Evolutionary conservation across 306 rosid species (phyloP).

Genomic region (Clitoria ternatea): DNA sequence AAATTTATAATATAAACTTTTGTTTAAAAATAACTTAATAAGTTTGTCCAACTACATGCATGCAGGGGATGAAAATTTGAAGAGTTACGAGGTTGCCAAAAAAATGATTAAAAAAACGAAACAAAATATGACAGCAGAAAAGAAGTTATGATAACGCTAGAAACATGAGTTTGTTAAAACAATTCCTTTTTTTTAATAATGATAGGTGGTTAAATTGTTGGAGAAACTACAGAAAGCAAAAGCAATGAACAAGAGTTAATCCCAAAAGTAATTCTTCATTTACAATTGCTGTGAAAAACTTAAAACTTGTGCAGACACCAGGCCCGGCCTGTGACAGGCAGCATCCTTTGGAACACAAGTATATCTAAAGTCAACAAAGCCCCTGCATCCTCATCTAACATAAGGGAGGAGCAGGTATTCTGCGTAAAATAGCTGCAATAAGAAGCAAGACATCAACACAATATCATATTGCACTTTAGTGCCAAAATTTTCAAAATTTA

Average conservation of each 20-base stretch:
- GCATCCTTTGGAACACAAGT: background rate
- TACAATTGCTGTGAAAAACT: slow-evolving; percentile 9
- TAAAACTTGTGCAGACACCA: background rate
- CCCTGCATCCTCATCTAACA: slow-evolving; percentile 52
- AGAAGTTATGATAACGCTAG: background rate
- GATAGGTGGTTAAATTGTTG: background rate
- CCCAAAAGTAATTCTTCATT: background rate
- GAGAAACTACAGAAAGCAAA: background rate
- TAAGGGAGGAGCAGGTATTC: slow-evolving; percentile 85
- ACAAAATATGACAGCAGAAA: background rate
- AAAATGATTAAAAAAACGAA: background rate
- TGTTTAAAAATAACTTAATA: too few species aligned
- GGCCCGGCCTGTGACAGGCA: background rate
- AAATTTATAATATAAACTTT: too few species aligned
- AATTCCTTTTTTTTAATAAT: background rate
- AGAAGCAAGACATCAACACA: slow-evolving; percentile 19
- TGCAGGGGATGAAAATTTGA: background rate
- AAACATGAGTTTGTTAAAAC: background rate
- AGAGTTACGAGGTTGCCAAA: background rate
- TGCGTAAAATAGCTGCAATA: slow-evolving; percentile 81
- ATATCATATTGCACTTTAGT: background rate
- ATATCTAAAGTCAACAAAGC: background rate
- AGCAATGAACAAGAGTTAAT: background rate
- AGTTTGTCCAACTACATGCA: too few species aligned
- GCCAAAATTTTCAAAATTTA: background rate